Evolutionary conservation across 306 rosid species (phyloP).

Genomic region (Vigna radiata): DNA sequence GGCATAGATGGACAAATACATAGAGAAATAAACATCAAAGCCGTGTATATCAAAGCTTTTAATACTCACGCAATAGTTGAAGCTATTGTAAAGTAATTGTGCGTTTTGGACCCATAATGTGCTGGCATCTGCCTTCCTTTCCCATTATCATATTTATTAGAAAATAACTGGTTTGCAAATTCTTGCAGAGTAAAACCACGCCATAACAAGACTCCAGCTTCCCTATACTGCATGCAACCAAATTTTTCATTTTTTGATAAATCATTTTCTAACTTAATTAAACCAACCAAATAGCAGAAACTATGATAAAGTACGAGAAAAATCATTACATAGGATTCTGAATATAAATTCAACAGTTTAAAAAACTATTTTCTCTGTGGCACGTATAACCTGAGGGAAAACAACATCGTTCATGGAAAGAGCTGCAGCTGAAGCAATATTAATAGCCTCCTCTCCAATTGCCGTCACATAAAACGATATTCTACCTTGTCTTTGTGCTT

Average conservation of each 20-base stretch:
- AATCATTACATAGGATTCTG: neutral
- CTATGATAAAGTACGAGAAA: too few relatives aligned
- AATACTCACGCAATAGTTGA: slow-evolving; percentile 85
- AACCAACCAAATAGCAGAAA: slow-evolving; percentile 7
- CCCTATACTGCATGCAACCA: slow-evolving; percentile 75
- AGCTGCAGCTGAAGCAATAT: slow-evolving; percentile 91
- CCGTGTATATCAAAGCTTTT: neutral
- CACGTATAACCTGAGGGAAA: slow-evolving; percentile 80
- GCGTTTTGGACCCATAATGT: slow-evolving; percentile 89
- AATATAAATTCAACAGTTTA: slow-evolving; percentile 23
- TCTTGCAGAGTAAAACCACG: slow-evolving; percentile 91
- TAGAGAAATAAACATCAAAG: neutral
- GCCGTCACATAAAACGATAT: slow-evolving; percentile 84
- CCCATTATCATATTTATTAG: slow-evolving; percentile 80
- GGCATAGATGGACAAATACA: neutral
- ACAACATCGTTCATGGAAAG: slow-evolving; percentile 69
- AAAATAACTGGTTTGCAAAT: slow-evolving; percentile 84
- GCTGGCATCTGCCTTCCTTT: slow-evolving; percentile 95
- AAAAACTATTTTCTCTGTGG: neutral
- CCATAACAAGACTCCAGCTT: slow-evolving; percentile 86
- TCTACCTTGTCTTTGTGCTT: slow-evolving; percentile 96
- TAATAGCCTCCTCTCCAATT: slow-evolving; percentile 85
- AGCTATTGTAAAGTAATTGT: slow-evolving; percentile 81
- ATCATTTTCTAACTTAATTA: slow-evolving; percentile 24
- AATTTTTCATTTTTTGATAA: slow-evolving; percentile 13